Conservation (phyloP, 1,139 yeast genomes). For the Candida tetrigidarum region DNA sequence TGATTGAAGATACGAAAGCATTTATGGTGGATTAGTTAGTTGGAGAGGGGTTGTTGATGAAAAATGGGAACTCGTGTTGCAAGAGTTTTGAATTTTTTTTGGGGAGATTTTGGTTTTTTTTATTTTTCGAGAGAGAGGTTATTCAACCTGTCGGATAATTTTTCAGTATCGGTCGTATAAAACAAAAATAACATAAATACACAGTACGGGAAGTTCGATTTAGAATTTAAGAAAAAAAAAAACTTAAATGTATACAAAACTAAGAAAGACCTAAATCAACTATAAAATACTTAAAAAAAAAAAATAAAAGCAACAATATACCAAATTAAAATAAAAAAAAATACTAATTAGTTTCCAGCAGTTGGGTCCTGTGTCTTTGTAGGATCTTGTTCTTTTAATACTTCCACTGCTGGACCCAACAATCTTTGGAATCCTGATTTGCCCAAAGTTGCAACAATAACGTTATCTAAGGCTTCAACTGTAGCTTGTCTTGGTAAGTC, state of each 20-base stretch:
- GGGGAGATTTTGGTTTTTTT: too few species aligned
- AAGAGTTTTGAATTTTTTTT: slow-evolving; percentile 1
- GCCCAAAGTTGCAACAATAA: slow-evolving; percentile 89
- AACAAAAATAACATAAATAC: too few species aligned
- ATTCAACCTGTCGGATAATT: neutral
- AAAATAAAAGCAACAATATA: too few species aligned
- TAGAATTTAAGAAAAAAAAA: too few species aligned
- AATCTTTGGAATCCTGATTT: slow-evolving; percentile 93
- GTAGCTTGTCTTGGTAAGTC: slow-evolving; percentile 96
- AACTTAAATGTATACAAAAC: too few species aligned
- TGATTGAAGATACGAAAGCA: slow-evolving; percentile 22
- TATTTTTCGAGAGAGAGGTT: too few species aligned
- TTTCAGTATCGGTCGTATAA: slow-evolving; percentile 3
- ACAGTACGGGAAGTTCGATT: too few species aligned
- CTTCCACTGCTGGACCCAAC: slow-evolving; percentile 88
- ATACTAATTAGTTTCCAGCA: slow-evolving; percentile 9
- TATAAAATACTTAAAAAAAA: too few species aligned
- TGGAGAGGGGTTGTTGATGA: neutral
- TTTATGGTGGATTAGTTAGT: too few species aligned
- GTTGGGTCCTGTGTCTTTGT: slow-evolving; percentile 33
- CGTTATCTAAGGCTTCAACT: slow-evolving; percentile 73
- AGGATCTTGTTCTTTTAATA: slow-evolving; percentile 82
- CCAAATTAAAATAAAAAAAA: neutral
- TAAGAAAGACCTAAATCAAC: slow-evolving; percentile 1
- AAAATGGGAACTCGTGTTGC: neutral